Conservation (phyloP, 2,329 filamentous ascomycete species). For the Claviceps arundinis region DNA sequence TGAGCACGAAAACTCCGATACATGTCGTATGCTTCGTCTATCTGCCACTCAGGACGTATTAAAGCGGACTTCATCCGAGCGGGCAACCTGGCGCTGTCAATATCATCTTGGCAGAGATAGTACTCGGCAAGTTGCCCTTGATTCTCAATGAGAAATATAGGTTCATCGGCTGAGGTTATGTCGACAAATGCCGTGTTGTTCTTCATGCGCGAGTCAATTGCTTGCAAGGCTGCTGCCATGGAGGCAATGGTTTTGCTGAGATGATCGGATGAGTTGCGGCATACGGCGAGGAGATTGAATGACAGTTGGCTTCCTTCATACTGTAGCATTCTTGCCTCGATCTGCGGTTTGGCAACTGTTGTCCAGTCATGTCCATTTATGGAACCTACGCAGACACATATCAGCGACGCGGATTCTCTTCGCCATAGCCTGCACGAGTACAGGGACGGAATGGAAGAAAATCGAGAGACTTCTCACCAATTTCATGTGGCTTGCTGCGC, state of each 20-base stretch:
- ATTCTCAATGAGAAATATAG: conserved; percentile 12
- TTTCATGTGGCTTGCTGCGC: conserved; percentile 47
- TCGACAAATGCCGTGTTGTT: conserved; percentile 10
- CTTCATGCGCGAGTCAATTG: conserved; percentile 22
- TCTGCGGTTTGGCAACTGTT: conserved; percentile 45
- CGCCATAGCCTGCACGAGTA: neutral
- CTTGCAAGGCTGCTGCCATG: conserved; percentile 26
- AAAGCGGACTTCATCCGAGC: conserved; percentile 8
- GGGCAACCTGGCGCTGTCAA: conserved; percentile 12
- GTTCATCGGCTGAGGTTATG: conserved; percentile 11
- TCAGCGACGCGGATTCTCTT: neutral
- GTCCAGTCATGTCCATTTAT: conserved; percentile 46
- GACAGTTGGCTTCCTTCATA: conserved; percentile 52
- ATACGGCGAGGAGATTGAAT: conserved; percentile 69
- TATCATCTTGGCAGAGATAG: conserved; percentile 13
- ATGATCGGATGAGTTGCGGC: conserved; percentile 46
- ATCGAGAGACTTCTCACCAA: conserved; percentile 14
- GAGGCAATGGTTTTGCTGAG: conserved; percentile 33
- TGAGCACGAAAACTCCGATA: conserved; percentile 26
- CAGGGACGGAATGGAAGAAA: neutral
- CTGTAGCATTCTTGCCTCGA: conserved; percentile 53
- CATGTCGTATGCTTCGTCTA: conserved; percentile 19
- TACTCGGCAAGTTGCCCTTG: conserved; percentile 17
- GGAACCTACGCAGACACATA: conserved; percentile 5
- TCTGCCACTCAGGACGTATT: conserved; percentile 4